Evolutionary conservation across 2,329 filamentous ascomycete species (phyloP), one percentile per base, ranked within the genome.

Genomic region (Phyllosticta citriasiana): DNA sequence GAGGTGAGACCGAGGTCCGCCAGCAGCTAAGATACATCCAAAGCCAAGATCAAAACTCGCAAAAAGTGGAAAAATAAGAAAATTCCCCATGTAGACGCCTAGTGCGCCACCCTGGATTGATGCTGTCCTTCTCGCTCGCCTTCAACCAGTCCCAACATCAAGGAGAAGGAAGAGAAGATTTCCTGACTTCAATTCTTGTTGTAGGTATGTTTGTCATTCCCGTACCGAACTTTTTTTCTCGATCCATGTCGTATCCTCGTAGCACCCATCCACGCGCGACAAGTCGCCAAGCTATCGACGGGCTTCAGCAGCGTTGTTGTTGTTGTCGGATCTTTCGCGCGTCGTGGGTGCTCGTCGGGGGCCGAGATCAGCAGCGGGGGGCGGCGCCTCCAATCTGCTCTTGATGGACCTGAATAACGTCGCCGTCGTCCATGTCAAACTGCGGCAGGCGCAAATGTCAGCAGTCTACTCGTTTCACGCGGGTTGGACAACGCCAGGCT

Each of bases 371-470:
- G 67, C 69, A 76, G 65, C 70, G 76, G 12, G 40, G 14, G 40
- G 14, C 40, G 14, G 14, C 40, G 64, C 92, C 93, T 63, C 94
- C 94, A 64, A 97, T 94, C 78, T 99, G 94, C 75, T 99, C 94
- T 75, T 97, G 94, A 74, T 97, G 93, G 26, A 99, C 94, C 72
- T 99, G 94, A 26, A 99, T 86, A 0, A 90, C 95, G 71, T 99
- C 94, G 40, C 94, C 93, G 68, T 99, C 94, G 66, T 86, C 80
- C 94, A 99, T 99, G 64, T 97, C 94, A 60, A 97, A 87, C 94
- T 97, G 69, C 58, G 63, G 53, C 47, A 57, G 7, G 8, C 35
- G 26, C 19, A 51, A 24, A 27, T 47, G n/a, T 61, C 25, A 62
- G 58, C 27, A 30, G 27, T 6, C 6, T 30, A 30, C 27, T 30